Percentiles rank a stretch among this genome's conserved stretches.
These are phyloP conservation scores for Aspergillus sp. DNA, from an alignment of 2,329 filamentous ascomycete species.

Conservation along the genomic window DNA sequence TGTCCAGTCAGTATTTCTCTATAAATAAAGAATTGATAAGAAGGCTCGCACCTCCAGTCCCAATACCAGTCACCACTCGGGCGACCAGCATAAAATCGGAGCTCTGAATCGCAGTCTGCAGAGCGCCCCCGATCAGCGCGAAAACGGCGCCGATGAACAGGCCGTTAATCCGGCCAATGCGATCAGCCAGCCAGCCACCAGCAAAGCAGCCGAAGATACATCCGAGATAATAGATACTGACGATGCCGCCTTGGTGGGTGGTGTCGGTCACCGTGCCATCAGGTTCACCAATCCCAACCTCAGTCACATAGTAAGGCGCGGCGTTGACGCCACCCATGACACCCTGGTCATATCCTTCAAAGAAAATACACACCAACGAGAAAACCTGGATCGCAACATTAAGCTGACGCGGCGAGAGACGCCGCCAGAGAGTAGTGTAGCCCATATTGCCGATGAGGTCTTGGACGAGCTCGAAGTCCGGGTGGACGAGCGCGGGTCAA, in stretches of 20 bases:
- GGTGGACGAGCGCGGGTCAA: too few relatives aligned
- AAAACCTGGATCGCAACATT: slow-evolving; percentile 39
- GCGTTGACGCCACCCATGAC: slow-evolving; percentile 55
- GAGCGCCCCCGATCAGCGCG: slow-evolving; percentile 50
- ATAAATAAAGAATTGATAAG: too few relatives aligned
- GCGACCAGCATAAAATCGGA: slow-evolving; percentile 52
- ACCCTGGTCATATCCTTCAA: slow-evolving; percentile 54
- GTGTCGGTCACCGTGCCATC: slow-evolving; percentile 50
- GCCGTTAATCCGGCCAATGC: slow-evolving; percentile 54
- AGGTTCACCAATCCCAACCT: slow-evolving; percentile 46
- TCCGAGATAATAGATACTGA: slow-evolving; percentile 55
- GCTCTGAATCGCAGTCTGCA: slow-evolving; percentile 48
- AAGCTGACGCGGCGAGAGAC: slow-evolving; percentile 43
- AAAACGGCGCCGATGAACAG: slow-evolving; percentile 50
- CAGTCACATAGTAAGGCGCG: slow-evolving; percentile 36
- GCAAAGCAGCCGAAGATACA: slow-evolving; percentile 52
- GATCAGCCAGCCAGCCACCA: slow-evolving; percentile 53
- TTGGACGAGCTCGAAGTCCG: background rate
- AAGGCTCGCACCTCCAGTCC: slow-evolving; percentile 44
- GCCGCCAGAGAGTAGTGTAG: slow-evolving; percentile 45
- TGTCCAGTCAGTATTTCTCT: slow-evolving; percentile 11
- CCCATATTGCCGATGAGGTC: slow-evolving; percentile 13
- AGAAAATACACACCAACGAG: slow-evolving; percentile 37
- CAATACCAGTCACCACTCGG: slow-evolving; percentile 53
- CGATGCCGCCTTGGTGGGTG: slow-evolving; percentile 53